Percentiles rank a stretch among this genome's conserved stretches.
phyloP scores from a whole-genome alignment of 2,329 filamentous ascomycete genomes.

The Orbilia javanica region DNA sequence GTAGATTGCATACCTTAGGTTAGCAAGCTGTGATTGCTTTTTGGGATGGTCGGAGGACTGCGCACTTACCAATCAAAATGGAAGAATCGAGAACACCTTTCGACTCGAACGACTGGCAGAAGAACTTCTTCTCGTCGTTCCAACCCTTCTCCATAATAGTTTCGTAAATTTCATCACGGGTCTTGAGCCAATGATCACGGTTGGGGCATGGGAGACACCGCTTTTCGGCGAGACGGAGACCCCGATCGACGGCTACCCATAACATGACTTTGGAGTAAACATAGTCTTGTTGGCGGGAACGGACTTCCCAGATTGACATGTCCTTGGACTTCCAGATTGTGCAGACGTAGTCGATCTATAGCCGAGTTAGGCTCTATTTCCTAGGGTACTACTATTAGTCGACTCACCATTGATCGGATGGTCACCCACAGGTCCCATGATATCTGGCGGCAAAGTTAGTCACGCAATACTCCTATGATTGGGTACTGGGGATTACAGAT shows the following conservation, averaged over 20 bases:
- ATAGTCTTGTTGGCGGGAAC: conserved; percentile 80
- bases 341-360: conserved; percentile 74
- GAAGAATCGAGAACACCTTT: conserved; percentile 76
- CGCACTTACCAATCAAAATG: conserved; percentile 44
- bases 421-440: conserved; percentile 82
- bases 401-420: conserved; percentile 75
- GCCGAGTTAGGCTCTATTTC: background rate
- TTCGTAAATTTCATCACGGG: conserved; percentile 78
- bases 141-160: conserved; percentile 83
- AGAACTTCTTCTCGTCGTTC: conserved; percentile 76
- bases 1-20: conserved; percentile 70
- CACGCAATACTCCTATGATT: background rate
- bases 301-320: conserved; percentile 87
- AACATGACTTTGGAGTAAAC: conserved; percentile 86
- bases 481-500: background rate
- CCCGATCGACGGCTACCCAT: conserved; percentile 84
- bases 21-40: background rate
- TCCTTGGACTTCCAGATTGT: conserved; percentile 75
- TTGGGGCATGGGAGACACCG: conserved; percentile 81
- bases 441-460: conserved; percentile 48
- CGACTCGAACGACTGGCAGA: conserved; percentile 82
- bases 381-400: conserved; percentile 8
- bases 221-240: conserved; percentile 79
- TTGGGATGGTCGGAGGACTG: background rate
- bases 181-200: conserved; percentile 74